These are phyloP conservation scores for Phytopythium montanum DNA, from an alignment of 352 stramenopile genomes.

Conservation along the genomic window DNA sequence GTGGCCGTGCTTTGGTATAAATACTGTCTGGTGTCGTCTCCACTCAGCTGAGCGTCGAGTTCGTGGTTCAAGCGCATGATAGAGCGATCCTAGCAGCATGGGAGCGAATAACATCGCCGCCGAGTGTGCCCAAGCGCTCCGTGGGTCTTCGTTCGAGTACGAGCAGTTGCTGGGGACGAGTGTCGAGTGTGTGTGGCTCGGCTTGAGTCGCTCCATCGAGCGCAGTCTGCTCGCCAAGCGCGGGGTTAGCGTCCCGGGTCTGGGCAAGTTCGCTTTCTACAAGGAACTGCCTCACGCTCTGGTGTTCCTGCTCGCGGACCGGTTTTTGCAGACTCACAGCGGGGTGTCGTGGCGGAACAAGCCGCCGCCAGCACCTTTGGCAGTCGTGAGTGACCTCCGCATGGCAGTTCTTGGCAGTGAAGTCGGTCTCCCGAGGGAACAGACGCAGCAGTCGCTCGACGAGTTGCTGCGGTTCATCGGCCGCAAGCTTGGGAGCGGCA, in stretches of 20 bases:
- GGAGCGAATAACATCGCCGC: conserved; percentile 18
- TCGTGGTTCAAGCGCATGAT: background rate
- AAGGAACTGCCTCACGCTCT: conserved; percentile 23
- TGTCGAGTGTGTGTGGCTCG: conserved; percentile 46
- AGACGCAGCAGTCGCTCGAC: conserved; percentile 39
- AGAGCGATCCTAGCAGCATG: background rate
- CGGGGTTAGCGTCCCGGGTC: conserved; percentile 32
- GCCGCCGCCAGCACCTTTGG: conserved; percentile 41
- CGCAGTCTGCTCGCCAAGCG: conserved; percentile 26
- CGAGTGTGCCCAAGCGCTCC: conserved; percentile 50
- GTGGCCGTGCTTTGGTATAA: background rate
- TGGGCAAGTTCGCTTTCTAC: conserved; percentile 64
- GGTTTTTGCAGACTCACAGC: conserved; percentile 34
- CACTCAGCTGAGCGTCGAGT: background rate
- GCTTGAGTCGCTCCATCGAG: conserved; percentile 18
- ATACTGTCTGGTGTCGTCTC: background rate
- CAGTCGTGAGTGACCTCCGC: conserved; percentile 34
- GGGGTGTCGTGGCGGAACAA: conserved; percentile 30
- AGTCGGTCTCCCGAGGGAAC: conserved; percentile 34
- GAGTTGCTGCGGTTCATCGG: conserved; percentile 38
- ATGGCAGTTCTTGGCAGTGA: conserved; percentile 44
- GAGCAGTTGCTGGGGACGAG: conserved; percentile 46
- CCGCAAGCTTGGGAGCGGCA: conserved; percentile 27
- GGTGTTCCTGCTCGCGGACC: conserved; percentile 52
- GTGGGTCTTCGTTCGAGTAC: conserved; percentile 49